A percentile compares a stretch with the other conserved stretches of the same genome.
Evolutionary conservation across 768 basidiomycete genomes (phyloP).

Genomic region (Hebeloma cylindrosporum): DNA sequence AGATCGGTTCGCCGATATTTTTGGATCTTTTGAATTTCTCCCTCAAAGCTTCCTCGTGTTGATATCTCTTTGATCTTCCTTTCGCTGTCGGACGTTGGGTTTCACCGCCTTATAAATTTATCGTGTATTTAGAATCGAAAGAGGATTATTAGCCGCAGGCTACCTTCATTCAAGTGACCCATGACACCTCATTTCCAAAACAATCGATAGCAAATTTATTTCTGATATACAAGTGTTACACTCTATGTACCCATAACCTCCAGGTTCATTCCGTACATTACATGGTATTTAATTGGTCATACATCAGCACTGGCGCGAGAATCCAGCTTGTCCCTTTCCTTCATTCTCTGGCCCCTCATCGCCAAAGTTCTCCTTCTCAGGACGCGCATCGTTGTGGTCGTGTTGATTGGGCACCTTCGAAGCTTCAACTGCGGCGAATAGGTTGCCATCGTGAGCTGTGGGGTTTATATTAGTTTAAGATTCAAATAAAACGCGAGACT

Average conservation of each 20-base stretch:
- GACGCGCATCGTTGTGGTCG: slow-evolving; percentile 41
- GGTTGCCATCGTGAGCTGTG: slow-evolving; percentile 22
- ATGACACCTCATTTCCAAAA: too few relatives aligned
- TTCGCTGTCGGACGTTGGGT: too few relatives aligned
- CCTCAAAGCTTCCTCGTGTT: too few relatives aligned
- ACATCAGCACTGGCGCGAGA: slow-evolving; percentile 42
- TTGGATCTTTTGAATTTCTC: too few relatives aligned
- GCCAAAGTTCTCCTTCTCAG: slow-evolving; percentile 40
- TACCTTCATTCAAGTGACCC: too few relatives aligned
- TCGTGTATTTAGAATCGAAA: too few relatives aligned
- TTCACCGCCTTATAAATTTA: too few relatives aligned
- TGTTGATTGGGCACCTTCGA: slow-evolving; percentile 31
- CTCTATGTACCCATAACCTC: neutral
- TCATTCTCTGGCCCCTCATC: slow-evolving; percentile 24
- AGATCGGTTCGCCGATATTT: too few relatives aligned
- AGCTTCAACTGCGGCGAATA: slow-evolving; percentile 24
- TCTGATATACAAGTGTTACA: neutral
- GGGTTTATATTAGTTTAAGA: neutral
- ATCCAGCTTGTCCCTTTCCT: slow-evolving; percentile 32
- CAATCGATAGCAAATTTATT: too few relatives aligned
- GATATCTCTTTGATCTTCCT: too few relatives aligned
- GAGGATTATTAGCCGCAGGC: too few relatives aligned
- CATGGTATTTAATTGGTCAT: too few relatives aligned
- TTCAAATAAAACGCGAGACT: slow-evolving; percentile 16
- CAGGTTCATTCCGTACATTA: neutral